Conservation (phyloP, 1,284 basidiomycete species). For the Inonotus hispidus region DNA sequence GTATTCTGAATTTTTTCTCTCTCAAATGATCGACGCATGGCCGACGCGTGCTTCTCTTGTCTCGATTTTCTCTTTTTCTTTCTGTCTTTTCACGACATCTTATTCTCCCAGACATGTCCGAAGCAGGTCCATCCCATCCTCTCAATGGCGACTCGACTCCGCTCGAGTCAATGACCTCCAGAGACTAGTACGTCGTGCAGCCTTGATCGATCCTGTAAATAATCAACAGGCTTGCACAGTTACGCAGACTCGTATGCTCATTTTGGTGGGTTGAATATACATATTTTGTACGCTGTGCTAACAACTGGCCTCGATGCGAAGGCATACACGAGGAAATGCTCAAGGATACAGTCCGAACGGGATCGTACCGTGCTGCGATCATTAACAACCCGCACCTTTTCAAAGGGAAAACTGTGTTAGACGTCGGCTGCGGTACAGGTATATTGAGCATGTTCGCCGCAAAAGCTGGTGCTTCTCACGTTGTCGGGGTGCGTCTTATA, state of each 20-base stretch:
- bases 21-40: not conserved
- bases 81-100: not conserved
- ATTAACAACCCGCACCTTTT: constrained; percentile 94
- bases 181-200: constrained; percentile 62
- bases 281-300: not conserved
- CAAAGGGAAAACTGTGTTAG: constrained; percentile 94
- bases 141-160: constrained; percentile 21
- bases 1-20: not conserved
- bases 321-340: constrained; percentile 99
- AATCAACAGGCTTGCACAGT: constrained; percentile 35
- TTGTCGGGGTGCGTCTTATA: constrained; percentile 72
- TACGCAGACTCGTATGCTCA: constrained; percentile 93
- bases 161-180: constrained; percentile 58
- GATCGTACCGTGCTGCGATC: constrained; percentile 94
- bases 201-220: constrained; percentile 23
- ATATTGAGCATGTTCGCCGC: constrained; percentile 99
- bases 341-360: constrained; percentile 94
- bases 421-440: constrained; percentile 98
- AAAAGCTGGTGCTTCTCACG: constrained; percentile 93
- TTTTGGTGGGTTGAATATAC: constrained; percentile 60
- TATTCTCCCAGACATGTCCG: constrained; percentile 7
- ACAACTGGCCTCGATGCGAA: constrained; percentile 27
- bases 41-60: too few relatives aligned
- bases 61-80: too few relatives aligned
- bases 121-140: constrained; percentile 14